Evolutionary conservation across 2,329 filamentous ascomycete species (phyloP).

Genomic region (Colletotrichum filicis): DNA sequence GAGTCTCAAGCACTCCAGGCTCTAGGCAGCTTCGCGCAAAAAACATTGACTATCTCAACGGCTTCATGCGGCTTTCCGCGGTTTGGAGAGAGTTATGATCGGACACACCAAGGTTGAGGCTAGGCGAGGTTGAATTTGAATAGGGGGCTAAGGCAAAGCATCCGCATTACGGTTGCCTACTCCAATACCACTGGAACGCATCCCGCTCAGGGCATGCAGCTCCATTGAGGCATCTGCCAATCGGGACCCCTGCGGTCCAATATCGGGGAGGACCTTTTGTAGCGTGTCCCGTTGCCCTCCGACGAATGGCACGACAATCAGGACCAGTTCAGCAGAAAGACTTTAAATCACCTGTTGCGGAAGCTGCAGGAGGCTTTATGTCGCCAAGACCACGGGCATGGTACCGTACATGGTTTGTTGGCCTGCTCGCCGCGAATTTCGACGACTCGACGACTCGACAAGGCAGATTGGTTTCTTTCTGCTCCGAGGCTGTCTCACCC

Average conservation of each 20-base stretch:
- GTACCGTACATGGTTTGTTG: background rate
- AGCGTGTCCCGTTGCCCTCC: conserved; percentile 16
- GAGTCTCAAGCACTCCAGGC: background rate
- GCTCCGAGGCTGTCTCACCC: background rate
- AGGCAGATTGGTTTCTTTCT: background rate
- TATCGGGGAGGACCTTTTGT: conserved; percentile 22
- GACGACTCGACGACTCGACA: background rate
- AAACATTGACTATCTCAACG: background rate
- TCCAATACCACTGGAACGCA: background rate
- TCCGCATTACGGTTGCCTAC: background rate
- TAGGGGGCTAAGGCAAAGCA: background rate
- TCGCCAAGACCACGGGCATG: background rate
- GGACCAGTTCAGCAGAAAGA: conserved; percentile 1
- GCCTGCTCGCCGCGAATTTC: too few relatives aligned
- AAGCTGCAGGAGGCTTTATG: background rate
- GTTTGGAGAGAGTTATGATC: background rate
- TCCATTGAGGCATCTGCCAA: background rate
- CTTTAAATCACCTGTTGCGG: background rate
- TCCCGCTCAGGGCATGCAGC: background rate
- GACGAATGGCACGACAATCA: conserved; percentile 23
- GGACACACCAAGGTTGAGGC: background rate
- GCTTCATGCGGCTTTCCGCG: background rate
- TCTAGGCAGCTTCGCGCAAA: background rate
- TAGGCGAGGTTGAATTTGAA: background rate
- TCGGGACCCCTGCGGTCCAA: conserved; percentile 15